Evolutionary conservation across 768 basidiomycete species (phyloP), one percentile per base, ranked within the genome.

Genomic region (Lentinula raphanica): DNA sequence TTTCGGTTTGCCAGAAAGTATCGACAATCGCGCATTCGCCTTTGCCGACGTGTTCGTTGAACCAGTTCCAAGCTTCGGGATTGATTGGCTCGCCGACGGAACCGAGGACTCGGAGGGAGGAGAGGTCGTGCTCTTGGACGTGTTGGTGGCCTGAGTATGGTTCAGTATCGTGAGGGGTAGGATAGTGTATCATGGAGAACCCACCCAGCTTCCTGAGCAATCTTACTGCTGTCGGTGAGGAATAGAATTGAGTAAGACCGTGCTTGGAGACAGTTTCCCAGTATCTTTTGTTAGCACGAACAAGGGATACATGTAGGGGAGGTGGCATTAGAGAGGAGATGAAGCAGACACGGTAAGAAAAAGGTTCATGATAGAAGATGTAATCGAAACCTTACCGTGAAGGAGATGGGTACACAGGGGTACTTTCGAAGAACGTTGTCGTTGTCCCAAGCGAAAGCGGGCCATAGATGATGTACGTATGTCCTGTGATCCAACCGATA

Each of bases 51-150:
- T 93, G 84, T 67, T 97, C 94, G 71, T 96, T 94, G 74, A 95
- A 97, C 96, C 96, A 98, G 66, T 95, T 84, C 96, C 97, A 98
- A 11, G 96, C 96, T 71, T 98, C 96, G 27, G 95, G 94, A 73
- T 98, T 98, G 78, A 99, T 98, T 1, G 97, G 97, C 75, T 99
- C 97, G 56, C 96, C 97, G 45, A 98, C 97, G 59, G 81, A 87
- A 23, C 97, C 96, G 38, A 99, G 76, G 6, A 97, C 88, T 58
- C 97, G 86, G 58, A 99, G 72, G 15, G 81, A 82, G 66, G 80
- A 84, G 49, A 99, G 80, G 69, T 97, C 93, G 72, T 93, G 80
- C 9, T 81, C 76, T 67, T 91, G 80, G 57, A 93, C 92, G 68
- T 95, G 92, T 46, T 94, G 86, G 58, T 86, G 82, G 49, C 96